Evolutionary conservation across 345 rosid species (phyloP).

Genomic region (Lumnitzera littorea): DNA sequence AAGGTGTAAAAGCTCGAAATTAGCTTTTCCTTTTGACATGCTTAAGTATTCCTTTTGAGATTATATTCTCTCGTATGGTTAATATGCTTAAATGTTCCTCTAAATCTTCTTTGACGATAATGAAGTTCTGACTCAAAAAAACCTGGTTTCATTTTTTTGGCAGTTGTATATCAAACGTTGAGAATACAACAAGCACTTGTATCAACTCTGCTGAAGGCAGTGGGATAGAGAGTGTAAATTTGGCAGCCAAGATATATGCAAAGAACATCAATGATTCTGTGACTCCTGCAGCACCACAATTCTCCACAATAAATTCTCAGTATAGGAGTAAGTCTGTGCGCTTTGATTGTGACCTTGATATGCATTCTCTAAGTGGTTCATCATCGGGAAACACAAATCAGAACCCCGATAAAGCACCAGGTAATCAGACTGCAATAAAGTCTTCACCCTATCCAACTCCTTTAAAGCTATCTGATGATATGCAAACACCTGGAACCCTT

Average conservation of each 20-base stretch:
- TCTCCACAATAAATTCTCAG: conserved; percentile 24
- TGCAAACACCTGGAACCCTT: conserved; percentile 98
- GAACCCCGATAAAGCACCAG: conserved; percentile 22
- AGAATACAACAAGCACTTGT: conserved; percentile 21
- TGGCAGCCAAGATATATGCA: conserved; percentile 15
- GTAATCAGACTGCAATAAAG: conserved; percentile 21
- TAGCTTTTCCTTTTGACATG: background rate
- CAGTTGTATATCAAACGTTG: conserved; percentile 47
- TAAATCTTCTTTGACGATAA: background rate
- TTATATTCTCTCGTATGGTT: background rate
- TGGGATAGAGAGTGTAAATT: conserved; percentile 24
- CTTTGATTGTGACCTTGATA: conserved; percentile 43
- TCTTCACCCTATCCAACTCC: conserved; percentile 64
- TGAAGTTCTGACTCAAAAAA: background rate
- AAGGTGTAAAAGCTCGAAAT: too few species aligned
- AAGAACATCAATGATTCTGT: conserved; percentile 8
- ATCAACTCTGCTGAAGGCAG: conserved; percentile 29
- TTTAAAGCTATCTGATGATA: conserved; percentile 66
- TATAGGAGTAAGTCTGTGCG: conserved; percentile 46
- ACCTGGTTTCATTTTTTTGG: conserved; percentile 9
- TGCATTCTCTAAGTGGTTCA: conserved; percentile 27
- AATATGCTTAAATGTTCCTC: background rate
- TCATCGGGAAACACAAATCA: conserved; percentile 30
- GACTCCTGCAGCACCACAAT: conserved; percentile 16
- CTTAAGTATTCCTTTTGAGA: background rate